These are phyloP conservation scores for Hypoxylon rubiginosum DNA, from an alignment of 2,329 filamentous ascomycete genomes.

Conservation along the genomic window DNA sequence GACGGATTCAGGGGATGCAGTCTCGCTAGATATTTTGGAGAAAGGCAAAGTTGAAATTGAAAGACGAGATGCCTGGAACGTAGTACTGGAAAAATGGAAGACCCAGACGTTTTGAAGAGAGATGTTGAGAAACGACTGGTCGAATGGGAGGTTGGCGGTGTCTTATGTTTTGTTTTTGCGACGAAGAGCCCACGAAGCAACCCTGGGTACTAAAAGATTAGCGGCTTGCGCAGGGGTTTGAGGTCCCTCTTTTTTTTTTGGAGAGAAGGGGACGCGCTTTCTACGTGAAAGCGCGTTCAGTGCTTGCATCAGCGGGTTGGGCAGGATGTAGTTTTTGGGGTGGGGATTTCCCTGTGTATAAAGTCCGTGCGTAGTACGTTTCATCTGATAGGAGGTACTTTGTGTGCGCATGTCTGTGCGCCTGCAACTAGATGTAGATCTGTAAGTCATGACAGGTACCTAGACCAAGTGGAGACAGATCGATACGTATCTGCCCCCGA, in stretches of 20 bases:
- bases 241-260: slow-evolving; percentile 16
- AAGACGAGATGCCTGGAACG: slow-evolving; percentile 1
- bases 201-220: slow-evolving; percentile 18
- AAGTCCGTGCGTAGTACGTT: neutral
- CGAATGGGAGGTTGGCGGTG: slow-evolving; percentile 30
- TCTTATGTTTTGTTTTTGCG: slow-evolving; percentile 41
- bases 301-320: slow-evolving; percentile 45
- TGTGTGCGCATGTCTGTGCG: neutral
- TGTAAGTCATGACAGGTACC: neutral
- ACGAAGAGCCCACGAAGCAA: slow-evolving; percentile 15
- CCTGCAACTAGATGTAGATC: neutral
- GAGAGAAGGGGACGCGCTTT: slow-evolving; percentile 33
- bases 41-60: slow-evolving; percentile 20
- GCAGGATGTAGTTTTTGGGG: too few species aligned
- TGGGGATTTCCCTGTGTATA: neutral
- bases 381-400: neutral
- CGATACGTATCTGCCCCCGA: neutral
- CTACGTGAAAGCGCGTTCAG: slow-evolving; percentile 47
- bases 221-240: slow-evolving; percentile 23
- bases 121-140: slow-evolving; percentile 11
- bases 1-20: slow-evolving; percentile 42
- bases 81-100: slow-evolving; percentile 1
- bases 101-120: neutral
- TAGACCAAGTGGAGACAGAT: neutral
- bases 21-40: slow-evolving; percentile 23